These are phyloP conservation scores for Nitzschia sp. DNA, from an alignment of 108 stramenopile genomes.

Conservation along the genomic window DNA sequence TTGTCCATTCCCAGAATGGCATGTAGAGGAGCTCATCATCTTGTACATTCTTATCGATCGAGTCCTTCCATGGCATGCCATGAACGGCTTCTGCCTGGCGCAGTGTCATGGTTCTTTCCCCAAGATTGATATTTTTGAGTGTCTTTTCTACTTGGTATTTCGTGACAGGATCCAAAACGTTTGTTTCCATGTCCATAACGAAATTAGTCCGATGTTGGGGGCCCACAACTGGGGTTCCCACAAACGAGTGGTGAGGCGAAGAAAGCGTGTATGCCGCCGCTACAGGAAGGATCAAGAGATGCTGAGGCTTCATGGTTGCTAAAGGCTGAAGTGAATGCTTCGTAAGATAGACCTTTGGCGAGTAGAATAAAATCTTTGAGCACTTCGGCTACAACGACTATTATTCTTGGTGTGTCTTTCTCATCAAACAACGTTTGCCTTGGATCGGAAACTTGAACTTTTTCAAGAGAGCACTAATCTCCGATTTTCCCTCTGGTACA, in stretches of 20 bases:
- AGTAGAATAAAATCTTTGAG: not conserved
- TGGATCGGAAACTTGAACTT: conserved; percentile 6
- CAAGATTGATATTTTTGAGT: conserved; percentile 14
- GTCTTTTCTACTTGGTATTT: conserved; percentile 9
- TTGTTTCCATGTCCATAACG: conserved; percentile 14
- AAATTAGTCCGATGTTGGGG: not conserved
- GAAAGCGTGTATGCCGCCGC: conserved; percentile 23
- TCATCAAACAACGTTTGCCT: conserved; percentile 2
- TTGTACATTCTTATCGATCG: conserved; percentile 58
- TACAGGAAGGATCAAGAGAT: conserved; percentile 34
- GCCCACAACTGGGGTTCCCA: not conserved
- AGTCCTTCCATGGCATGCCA: conserved; percentile 84
- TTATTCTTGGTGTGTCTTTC: not conserved
- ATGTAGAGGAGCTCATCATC: conserved; percentile 76
- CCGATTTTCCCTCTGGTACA: too few species aligned
- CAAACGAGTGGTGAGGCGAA: conserved; percentile 3
- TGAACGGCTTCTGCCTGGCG: conserved; percentile 59
- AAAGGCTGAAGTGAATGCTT: not conserved
- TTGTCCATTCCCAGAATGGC: conserved; percentile 90
- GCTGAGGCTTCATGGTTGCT: conserved; percentile 39
- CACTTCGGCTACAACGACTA: not conserved
- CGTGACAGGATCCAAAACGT: conserved; percentile 12
- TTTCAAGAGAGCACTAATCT: too few species aligned
- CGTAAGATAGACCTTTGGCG: not conserved
- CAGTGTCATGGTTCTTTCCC: conserved; percentile 8